Evolutionary conservation across 257 asterid genomes (phyloP).

Genomic region (Mitragyna speciosa): DNA sequence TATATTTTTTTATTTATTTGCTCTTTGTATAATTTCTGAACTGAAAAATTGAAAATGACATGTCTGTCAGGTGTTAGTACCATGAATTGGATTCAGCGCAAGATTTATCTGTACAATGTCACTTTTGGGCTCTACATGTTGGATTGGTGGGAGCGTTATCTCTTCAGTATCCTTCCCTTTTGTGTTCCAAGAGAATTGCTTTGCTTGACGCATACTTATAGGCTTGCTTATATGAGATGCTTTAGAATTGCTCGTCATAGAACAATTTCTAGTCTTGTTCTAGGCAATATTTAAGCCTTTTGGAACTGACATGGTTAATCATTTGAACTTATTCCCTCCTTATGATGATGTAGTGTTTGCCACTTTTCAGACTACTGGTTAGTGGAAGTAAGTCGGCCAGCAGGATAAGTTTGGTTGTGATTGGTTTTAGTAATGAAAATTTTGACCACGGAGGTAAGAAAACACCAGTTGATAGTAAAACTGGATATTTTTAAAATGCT

Average conservation of each 20-base stretch:
- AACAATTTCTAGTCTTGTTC: not conserved
- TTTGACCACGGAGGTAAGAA: not conserved
- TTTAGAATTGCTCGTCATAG: not conserved
- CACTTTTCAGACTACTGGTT: not conserved
- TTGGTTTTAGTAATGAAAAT: not conserved
- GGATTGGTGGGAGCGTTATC: conserved; percentile 92
- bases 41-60: not conserved
- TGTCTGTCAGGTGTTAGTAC: conserved; percentile 13
- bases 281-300: not conserved
- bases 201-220: not conserved
- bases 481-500: not conserved
- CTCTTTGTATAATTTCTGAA: not conserved
- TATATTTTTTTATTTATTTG: not conserved
- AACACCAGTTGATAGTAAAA: not conserved
- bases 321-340: not conserved
- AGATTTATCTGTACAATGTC: conserved; percentile 74
- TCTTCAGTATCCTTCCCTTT: conserved; percentile 66
- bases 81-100: conserved; percentile 79
- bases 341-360: not conserved
- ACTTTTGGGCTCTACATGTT: conserved; percentile 87
- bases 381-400: not conserved
- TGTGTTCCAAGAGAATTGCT: not conserved
- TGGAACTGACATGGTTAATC: not conserved
- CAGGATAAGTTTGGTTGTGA: not conserved
- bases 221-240: not conserved